Evolutionary conservation across 1,139 yeast species (phyloP), one percentile per base, ranked within the genome.

Genomic region (Yamadazyma blattariae): DNA sequence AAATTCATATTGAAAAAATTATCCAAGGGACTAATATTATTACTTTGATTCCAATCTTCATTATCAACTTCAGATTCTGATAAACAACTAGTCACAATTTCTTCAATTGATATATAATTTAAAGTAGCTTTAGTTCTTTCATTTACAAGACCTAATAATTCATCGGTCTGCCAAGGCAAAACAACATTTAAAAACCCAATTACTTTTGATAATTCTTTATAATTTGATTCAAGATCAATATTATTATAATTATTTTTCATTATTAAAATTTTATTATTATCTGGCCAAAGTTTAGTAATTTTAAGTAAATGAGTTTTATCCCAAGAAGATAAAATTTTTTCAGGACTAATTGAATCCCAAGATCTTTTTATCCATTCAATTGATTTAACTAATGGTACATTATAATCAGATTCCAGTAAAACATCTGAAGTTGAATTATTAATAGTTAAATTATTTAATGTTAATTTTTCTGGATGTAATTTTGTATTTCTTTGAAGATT

Each of bases 41-140:
- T 19, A 9, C 4, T 10, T 9, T 18, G 23, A 19, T 16, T 16
- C 30, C 30, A 28, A 16, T 22, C 20, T 8, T 29, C 32, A 22
- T n/a, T 19, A 22, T 34, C 40, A 13, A 29, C 16, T 13, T 34
- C 32, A 0, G 54, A 44, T 38, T 75, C 81, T 51, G 74, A 73
- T 9, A 77, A 63, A 45, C 85, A 78, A 52, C 83, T 74, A 17
- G 79, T 78, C 4, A 79, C 77, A 30, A 79, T 71, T 45, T 80
- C 86, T 39, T 74, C 81, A 34, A 77, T 76, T n/a, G 84, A 77
- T 10, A 74, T 64, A 50, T 79, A 80, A 40, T 64, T 67, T n/a
- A 67, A 50, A 2, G 76, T 73, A 19, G 77, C 70, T 46, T 71
- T 74, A 28, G 76, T 78, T 38, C 78, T 61, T 51, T 80, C 87